phyloP scores from a whole-genome alignment of 2,329 filamentous ascomycete species.

The Stemphylium vesicarium region DNA sequence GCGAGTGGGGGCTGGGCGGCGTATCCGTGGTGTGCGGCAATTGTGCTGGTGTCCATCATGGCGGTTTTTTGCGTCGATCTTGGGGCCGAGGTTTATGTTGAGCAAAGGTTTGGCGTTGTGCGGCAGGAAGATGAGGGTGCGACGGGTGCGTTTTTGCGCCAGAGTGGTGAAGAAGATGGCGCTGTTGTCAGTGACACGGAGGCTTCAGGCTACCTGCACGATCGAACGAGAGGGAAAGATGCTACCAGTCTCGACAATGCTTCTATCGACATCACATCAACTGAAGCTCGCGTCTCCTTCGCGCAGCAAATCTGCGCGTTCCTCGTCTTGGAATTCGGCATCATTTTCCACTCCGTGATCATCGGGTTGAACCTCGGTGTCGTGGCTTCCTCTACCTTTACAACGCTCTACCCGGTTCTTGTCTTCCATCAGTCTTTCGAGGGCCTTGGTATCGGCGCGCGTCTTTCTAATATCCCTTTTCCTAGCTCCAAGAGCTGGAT shows the following conservation, averaged over 20 bases:
- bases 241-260: background rate
- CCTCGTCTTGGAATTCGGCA: slow-evolving; percentile 9
- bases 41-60: slow-evolving; percentile 4
- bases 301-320: slow-evolving; percentile 5
- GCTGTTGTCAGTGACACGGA: no score
- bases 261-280: background rate
- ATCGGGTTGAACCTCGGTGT: slow-evolving; percentile 9
- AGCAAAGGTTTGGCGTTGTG: background rate
- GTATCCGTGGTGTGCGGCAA: slow-evolving; percentile 9
- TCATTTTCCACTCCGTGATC: slow-evolving; percentile 9
- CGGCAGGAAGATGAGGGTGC: background rate
- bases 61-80: slow-evolving; percentile 5
- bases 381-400: slow-evolving; percentile 1
- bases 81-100: slow-evolving; percentile 7
- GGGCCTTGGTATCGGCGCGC: slow-evolving; percentile 3
- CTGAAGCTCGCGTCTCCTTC: background rate
- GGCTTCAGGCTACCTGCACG: no score
- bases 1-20: background rate
- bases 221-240: background rate
- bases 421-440: slow-evolving; percentile 11
- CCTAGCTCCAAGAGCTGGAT: background rate
- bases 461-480: background rate
- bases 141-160: background rate
- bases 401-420: slow-evolving; percentile 1
- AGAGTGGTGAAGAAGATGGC: no score